These are phyloP conservation scores for Tuber magnatum DNA, from an alignment of 495 filamentous ascomycete species.

Conservation along the genomic window DNA sequence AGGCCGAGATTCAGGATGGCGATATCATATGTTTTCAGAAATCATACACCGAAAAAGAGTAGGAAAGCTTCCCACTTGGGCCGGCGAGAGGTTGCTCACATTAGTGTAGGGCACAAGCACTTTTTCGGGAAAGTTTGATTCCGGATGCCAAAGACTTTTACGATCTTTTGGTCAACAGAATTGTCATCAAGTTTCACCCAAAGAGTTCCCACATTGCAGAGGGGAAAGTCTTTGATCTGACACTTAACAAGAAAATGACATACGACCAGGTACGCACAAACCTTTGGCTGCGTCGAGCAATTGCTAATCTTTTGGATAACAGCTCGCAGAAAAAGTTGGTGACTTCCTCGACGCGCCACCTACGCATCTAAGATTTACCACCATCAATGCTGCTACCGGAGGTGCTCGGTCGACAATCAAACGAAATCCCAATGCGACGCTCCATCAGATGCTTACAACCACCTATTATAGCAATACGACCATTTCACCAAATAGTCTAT, in stretches of 20 bases:
- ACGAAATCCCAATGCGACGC: conserved; percentile 56
- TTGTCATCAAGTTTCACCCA: conserved; percentile 60
- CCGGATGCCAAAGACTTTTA: conserved; percentile 77
- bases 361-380: conserved; percentile 84
- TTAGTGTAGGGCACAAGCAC: conserved; percentile 13
- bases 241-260: conserved; percentile 74
- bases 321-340: conserved; percentile 72
- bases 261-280: conserved; percentile 60
- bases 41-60: conserved; percentile 56
- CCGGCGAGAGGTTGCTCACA: conserved; percentile 14
- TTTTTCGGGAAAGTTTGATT: conserved; percentile 42
- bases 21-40: conserved; percentile 95
- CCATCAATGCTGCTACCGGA: conserved; percentile 64
- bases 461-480: conserved; percentile 48
- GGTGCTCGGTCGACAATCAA: conserved; percentile 70
- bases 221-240: conserved; percentile 59
- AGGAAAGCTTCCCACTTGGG: conserved; percentile 22
- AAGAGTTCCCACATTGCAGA: conserved; percentile 49
- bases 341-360: conserved; percentile 69
- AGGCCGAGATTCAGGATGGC: conserved; percentile 92
- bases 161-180: conserved; percentile 81
- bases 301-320: conserved; percentile 3
- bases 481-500: conserved; percentile 59
- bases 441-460: conserved; percentile 63
- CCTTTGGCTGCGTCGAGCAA: not conserved